These are phyloP conservation scores for Nyctanthes arbortristis DNA, from an alignment of 257 asterid genomes.

Conservation along the genomic window DNA sequence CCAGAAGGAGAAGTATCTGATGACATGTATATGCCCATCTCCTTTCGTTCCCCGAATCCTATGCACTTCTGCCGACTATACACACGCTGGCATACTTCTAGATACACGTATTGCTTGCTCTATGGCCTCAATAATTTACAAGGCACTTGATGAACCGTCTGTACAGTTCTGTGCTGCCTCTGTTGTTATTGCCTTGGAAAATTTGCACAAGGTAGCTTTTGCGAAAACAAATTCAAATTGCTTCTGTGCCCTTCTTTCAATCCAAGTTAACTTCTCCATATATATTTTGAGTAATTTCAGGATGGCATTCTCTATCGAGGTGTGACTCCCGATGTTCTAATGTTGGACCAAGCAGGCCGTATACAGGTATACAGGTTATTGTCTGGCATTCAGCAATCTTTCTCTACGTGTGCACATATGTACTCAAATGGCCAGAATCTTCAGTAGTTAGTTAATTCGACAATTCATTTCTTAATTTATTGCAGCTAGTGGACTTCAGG, in stretches of 20 bases:
- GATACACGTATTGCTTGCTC: slow-evolving; percentile 74
- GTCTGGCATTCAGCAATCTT: slow-evolving; percentile 7
- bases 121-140: slow-evolving; percentile 58
- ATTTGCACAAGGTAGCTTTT: slow-evolving; percentile 72
- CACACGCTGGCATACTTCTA: slow-evolving; percentile 73
- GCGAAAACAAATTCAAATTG: slow-evolving; percentile 21
- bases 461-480: slow-evolving; percentile 24
- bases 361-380: slow-evolving; percentile 60
- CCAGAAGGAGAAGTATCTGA: slow-evolving; percentile 69
- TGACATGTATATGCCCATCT: slow-evolving; percentile 49
- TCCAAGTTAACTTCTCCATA: slow-evolving; percentile 3
- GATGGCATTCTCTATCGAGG: slow-evolving; percentile 78
- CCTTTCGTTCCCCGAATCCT: slow-evolving; percentile 75
- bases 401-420: neutral
- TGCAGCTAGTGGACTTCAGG: slow-evolving; percentile 93
- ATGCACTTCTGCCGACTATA: slow-evolving; percentile 76
- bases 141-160: slow-evolving; percentile 69
- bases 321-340: slow-evolving; percentile 77
- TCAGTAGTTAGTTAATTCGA: slow-evolving; percentile 8
- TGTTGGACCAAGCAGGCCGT: slow-evolving; percentile 74
- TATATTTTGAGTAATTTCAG: slow-evolving; percentile 43
- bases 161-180: slow-evolving; percentile 89
- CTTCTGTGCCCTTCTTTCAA: neutral
- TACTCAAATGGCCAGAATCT: slow-evolving; percentile 10
- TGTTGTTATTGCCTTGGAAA: slow-evolving; percentile 72